These are phyloP conservation scores for Vigna trinervia DNA, from an alignment of 306 rosid genomes.

Conservation along the genomic window DNA sequence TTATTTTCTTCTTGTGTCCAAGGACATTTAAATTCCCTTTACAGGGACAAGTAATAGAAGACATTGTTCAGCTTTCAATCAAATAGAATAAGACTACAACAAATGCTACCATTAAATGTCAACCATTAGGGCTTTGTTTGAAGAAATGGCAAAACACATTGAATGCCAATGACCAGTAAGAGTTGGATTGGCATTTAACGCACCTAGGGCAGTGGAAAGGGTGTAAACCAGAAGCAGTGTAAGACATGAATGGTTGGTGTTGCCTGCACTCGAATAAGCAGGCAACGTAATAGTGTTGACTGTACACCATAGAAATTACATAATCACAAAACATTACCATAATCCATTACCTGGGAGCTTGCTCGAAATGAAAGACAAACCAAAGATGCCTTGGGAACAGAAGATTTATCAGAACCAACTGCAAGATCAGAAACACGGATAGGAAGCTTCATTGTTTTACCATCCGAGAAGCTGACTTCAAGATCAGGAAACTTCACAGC, in stretches of 20 bases:
- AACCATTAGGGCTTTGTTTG: constrained; percentile 15
- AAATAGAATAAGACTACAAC: constrained; percentile 25
- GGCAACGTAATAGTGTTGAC: constrained; percentile 10
- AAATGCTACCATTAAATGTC: constrained; percentile 1
- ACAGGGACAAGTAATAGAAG: constrained; percentile 18
- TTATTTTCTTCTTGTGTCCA: not conserved
- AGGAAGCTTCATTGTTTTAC: constrained; percentile 75
- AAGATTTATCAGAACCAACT: constrained; percentile 47
- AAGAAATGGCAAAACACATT: not conserved
- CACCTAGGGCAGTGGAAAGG: not conserved
- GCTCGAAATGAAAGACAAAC: constrained; percentile 86
- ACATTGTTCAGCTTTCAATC: constrained; percentile 4
- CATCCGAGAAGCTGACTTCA: constrained; percentile 66
- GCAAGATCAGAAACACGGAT: constrained; percentile 45
- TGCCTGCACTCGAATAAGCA: constrained; percentile 23
- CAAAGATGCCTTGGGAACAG: constrained; percentile 69
- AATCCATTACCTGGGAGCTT: constrained; percentile 68
- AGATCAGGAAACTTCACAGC: constrained; percentile 82
- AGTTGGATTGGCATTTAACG: not conserved
- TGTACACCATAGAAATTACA: constrained; percentile 15
- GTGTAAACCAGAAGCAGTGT: not conserved
- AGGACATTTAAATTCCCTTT: constrained; percentile 13
- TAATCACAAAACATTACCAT: constrained; percentile 31
- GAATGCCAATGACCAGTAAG: not conserved
- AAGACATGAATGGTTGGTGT: constrained; percentile 14